Evolutionary conservation across 805 yeast species (phyloP), one percentile per base, ranked within the genome.

Genomic region (Nakazawaea pomicola): DNA sequence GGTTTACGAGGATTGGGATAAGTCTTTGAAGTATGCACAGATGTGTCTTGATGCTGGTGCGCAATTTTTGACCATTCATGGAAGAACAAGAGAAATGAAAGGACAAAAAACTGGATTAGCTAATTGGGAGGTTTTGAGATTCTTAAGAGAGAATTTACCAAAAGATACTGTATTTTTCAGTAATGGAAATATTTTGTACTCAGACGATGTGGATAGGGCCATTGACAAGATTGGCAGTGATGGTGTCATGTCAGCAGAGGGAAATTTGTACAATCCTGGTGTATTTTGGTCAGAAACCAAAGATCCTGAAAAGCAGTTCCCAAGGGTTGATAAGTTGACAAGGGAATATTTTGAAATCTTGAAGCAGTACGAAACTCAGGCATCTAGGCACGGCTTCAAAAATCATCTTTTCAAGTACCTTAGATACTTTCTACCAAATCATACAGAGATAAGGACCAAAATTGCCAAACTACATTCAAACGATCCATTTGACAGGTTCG

Each of bases 211-310:
- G 18, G 68, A 70, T 1, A 70, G 93, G 46, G 84, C 96, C 57
- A 57, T 78, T 33, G 70, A 68, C 2, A 72, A 65, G 7, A 77
- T 87, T 4, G 65, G 64, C 1, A 84, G 93, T 48, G 97, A 93
- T 62, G 96, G 89, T 0, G 93, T 93, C 14, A 93, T 93, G 99
- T 81, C 95, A 31, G 99, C 99, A 1, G 99, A 93, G 60, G 96
- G 96, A 1, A 89, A 89, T 55, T 65, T 93, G 27, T 85, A 81
- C 62, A 93, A 93, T 53, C 99, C 99, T 0, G 97, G 95, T 6
- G 78, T 90, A 1, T 91, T 93, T 58, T 75, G 80, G 81, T 64
- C 74, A 2, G 58, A 62, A 34, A 53, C 62, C 2, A 62, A 68
- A 7, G 76, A 81, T 40, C 60, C 51, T 19, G 88, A 85, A 16